These are phyloP conservation scores for Groenewaldozyma tartarivorans DNA, from an alignment of 805 yeast genomes.

Conservation along the genomic window DNA sequence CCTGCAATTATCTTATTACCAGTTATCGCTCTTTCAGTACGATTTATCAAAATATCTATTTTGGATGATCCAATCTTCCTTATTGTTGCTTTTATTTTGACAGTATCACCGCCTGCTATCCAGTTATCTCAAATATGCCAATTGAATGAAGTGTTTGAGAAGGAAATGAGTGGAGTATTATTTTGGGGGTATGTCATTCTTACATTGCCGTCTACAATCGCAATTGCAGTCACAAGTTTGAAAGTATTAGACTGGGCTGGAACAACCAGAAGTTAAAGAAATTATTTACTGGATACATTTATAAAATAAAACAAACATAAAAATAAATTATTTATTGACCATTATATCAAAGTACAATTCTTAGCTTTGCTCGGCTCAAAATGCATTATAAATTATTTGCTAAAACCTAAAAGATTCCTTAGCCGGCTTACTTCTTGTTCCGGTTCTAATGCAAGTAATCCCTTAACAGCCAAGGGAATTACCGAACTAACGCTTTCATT, in stretches of 20 bases:
- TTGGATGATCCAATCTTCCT: slow-evolving; percentile 50
- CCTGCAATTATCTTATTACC: slow-evolving; percentile 49
- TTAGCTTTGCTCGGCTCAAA: not conserved
- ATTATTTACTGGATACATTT: not conserved
- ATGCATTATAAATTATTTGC: not conserved
- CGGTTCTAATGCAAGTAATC: not conserved
- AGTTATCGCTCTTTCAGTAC: slow-evolving; percentile 41
- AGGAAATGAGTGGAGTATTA: slow-evolving; percentile 55
- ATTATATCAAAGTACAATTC: not conserved
- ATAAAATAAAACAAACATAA: not conserved
- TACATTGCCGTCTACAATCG: slow-evolving; percentile 49
- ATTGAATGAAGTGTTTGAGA: slow-evolving; percentile 48
- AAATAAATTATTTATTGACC: not conserved
- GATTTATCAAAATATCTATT: slow-evolving; percentile 38
- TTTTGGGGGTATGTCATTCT: slow-evolving; percentile 60
- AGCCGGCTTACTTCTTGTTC: not conserved
- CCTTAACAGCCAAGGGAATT: not conserved
- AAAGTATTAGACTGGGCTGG: slow-evolving; percentile 48
- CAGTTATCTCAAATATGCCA: slow-evolving; percentile 59
- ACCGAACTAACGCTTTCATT: not conserved
- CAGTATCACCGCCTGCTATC: slow-evolving; percentile 59
- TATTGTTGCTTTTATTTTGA: slow-evolving; percentile 47
- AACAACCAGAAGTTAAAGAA: slow-evolving; percentile 9
- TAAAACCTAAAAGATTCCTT: not conserved
- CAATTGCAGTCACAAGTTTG: slow-evolving; percentile 44